Evolutionary conservation across 139 green algal species (phyloP).

Genomic region (Tetraselmis striata): DNA sequence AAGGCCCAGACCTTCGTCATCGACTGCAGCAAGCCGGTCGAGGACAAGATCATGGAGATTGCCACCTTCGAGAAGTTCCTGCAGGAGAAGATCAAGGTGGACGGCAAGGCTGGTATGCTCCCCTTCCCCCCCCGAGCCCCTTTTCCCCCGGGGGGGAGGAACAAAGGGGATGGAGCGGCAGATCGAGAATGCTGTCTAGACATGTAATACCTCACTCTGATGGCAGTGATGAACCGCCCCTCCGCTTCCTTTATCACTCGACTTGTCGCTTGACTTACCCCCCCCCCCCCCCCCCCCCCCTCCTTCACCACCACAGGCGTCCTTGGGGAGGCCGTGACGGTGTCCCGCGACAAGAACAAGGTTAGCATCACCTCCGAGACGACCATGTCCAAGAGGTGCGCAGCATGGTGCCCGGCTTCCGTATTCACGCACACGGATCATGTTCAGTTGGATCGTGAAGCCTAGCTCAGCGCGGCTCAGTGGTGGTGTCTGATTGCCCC

Average conservation of each 20-base stretch:
- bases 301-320: conserved; percentile 56
- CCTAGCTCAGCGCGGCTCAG: no score
- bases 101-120: conserved; percentile 70
- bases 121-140: no score
- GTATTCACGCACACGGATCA: no score
- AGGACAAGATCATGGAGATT: conserved; percentile 94
- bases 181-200: neutral
- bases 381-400: conserved; percentile 78
- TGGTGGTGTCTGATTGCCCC: no score
- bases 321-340: conserved; percentile 77
- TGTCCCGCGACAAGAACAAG: conserved; percentile 85
- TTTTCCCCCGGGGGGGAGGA: no score
- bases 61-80: conserved; percentile 98
- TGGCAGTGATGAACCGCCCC: neutral
- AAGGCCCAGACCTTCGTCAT: conserved; percentile 73
- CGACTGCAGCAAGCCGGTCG: conserved; percentile 86
- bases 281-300: neutral
- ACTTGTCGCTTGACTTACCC: neutral
- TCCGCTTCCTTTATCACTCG: neutral
- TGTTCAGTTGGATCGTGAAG: no score
- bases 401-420: no score
- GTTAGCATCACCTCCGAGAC: conserved; percentile 77
- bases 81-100: conserved; percentile 94
- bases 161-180: neutral
- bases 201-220: no score